Conservation (phyloP, 2,329 filamentous ascomycete species). For the Alternaria sp. region DNA sequence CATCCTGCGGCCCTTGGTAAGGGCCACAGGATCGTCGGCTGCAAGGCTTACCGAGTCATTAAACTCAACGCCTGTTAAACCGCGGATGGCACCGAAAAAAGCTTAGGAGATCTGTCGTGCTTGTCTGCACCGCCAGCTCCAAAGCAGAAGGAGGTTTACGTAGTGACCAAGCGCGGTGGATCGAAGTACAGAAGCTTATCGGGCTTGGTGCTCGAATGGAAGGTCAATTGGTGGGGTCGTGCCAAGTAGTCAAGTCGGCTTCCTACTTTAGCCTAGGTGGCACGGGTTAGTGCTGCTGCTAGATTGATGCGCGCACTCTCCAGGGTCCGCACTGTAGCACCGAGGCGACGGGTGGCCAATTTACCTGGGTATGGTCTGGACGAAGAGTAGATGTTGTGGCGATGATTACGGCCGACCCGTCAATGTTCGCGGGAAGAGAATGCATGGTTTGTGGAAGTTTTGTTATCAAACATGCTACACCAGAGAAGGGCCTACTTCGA, state of each 20-base stretch:
- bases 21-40: neutral
- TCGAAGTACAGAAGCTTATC: slow-evolving; percentile 2
- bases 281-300: neutral
- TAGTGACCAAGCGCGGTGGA: neutral
- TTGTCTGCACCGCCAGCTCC: neutral
- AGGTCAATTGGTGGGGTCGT: neutral
- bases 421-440: neutral
- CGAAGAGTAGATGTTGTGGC: neutral
- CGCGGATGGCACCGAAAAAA: neutral
- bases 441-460: neutral
- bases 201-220: slow-evolving; percentile 2
- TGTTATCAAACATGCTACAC: neutral
- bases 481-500: neutral
- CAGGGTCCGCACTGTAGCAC: neutral
- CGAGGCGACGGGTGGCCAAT: neutral
- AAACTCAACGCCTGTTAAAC: neutral
- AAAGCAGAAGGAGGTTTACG: slow-evolving; percentile 1
- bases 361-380: neutral
- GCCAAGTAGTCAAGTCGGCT: neutral
- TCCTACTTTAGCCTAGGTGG: slow-evolving; percentile 5
- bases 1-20: neutral
- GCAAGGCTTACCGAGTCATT: neutral
- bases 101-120: neutral
- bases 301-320: neutral
- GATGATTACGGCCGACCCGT: neutral